Percentiles rank a stretch among this genome's conserved stretches.
Evolutionary conservation across 1,284 basidiomycete species (phyloP).

Genomic region (Melampsora americana): DNA sequence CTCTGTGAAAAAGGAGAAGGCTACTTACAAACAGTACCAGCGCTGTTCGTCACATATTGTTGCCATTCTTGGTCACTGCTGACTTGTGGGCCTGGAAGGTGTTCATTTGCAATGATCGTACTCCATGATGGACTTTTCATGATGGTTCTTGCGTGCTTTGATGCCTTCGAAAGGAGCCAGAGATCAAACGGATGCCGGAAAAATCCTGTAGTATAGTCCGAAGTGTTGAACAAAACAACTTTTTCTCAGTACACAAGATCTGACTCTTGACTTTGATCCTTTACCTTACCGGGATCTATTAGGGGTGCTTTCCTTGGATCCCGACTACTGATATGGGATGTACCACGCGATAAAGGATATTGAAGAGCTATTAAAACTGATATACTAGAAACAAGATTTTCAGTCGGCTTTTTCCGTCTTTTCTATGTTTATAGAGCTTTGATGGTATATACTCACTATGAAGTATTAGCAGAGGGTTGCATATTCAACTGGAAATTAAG

Average conservation of each 20-base stretch:
- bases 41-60: slow-evolving; percentile 4
- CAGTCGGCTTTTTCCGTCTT: neutral
- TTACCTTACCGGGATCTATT: slow-evolving; percentile 29
- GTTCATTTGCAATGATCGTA: slow-evolving; percentile 13
- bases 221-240: neutral
- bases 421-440: neutral
- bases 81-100: slow-evolving; percentile 24
- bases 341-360: slow-evolving; percentile 41
- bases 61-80: slow-evolving; percentile 29
- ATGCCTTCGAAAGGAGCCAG: slow-evolving; percentile 30
- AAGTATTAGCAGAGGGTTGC: slow-evolving; percentile 14
- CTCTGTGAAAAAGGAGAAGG: no score
- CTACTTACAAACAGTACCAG: slow-evolving; percentile 34
- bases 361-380: slow-evolving; percentile 24
- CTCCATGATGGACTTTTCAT: slow-evolving; percentile 21
- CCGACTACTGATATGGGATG: slow-evolving; percentile 24
- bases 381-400: neutral
- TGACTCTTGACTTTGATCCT: neutral
- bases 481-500: neutral
- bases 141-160: slow-evolving; percentile 25
- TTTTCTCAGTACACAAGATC: neutral
- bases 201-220: slow-evolving; percentile 25
- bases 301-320: slow-evolving; percentile 10
- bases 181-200: slow-evolving; percentile 37
- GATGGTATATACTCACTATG: slow-evolving; percentile 22